Base-by-base conservation (phyloP, 352 stramenopile species). In the Pythium coloratum region DNA sequence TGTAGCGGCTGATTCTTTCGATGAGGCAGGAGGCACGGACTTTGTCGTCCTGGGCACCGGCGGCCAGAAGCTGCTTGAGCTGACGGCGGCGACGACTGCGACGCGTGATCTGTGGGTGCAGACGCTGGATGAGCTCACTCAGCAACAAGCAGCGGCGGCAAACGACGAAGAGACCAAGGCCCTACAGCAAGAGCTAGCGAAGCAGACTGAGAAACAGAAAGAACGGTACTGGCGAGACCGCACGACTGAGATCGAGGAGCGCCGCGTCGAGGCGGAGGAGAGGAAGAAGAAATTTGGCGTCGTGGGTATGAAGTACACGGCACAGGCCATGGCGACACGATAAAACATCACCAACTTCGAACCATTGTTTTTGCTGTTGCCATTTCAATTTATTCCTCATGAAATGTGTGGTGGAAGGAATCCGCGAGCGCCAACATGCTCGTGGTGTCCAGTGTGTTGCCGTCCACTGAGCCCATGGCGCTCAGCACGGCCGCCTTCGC, bases 401-500 rank as follows among this genome's bases (percentile, higher is more conserved):
- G 53, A 32, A 88, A 70, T 28, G 87, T 91, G 49, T 91, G 58
- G 61, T 95, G 87, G 70, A 94, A 94, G n/a, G 83, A 93, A 24
- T 85, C 82, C 9, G 84, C 80, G 13, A 95, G 70, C 34, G 75
- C 71, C 13, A 95, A 69, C 76, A 95, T 95, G 55, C 72, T 88
- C 5, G 71, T 86, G 10, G 82, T 90, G 61, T 95, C 84, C 28
- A 94, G 69, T 36, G 76, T 80, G 51, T 76, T 69, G 38, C 75
- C 73, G 32, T 78, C 74, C 7, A 90, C 84, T 2, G 84, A 70
- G 6, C 85, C 85, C 55, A 95, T 92, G 0, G 87, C 87, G 68
- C 87, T 89, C 26, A 95, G 81, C 51, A 95, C 84, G 2, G 87
- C 87, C n/a, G 87, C 83, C 63, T 94, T 95, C 12, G 87, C 82